Conservation (phyloP, 441 rosid species). For the Gossypium laxum region DNA sequence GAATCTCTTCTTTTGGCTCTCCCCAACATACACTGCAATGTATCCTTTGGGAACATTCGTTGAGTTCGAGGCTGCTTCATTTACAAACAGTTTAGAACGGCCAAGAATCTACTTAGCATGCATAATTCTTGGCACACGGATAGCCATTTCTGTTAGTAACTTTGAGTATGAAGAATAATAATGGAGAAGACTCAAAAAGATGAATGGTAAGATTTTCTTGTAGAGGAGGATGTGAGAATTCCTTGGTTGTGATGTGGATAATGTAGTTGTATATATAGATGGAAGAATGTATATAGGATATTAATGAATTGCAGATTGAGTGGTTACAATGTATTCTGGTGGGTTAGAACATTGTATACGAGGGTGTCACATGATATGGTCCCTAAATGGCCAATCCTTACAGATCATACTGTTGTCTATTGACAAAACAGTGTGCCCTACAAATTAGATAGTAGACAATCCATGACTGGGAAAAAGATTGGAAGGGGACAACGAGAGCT, state of each 20-base stretch:
- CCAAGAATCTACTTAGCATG: slow-evolving; percentile 15
- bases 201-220: neutral
- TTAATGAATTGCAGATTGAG: neutral
- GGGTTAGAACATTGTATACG: no score
- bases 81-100: neutral
- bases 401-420: no score
- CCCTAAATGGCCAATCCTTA: no score
- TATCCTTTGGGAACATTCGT: slow-evolving; percentile 30
- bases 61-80: no score
- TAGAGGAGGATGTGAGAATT: neutral
- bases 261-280: no score
- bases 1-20: slow-evolving; percentile 14
- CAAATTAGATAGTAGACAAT: no score
- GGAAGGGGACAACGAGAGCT: neutral
- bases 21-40: slow-evolving; percentile 40
- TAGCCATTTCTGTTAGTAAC: slow-evolving; percentile 7
- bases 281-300: neutral
- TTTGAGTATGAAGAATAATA: neutral
- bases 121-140: slow-evolving; percentile 15
- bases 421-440: no score
- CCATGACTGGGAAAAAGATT: no score
- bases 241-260: neutral
- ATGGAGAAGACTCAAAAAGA: neutral
- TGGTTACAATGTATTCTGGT: no score
- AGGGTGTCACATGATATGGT: no score